Evolutionary conservation across 2,329 filamentous ascomycete genomes (phyloP).

Genomic region (Trichocomaceae sp.): DNA sequence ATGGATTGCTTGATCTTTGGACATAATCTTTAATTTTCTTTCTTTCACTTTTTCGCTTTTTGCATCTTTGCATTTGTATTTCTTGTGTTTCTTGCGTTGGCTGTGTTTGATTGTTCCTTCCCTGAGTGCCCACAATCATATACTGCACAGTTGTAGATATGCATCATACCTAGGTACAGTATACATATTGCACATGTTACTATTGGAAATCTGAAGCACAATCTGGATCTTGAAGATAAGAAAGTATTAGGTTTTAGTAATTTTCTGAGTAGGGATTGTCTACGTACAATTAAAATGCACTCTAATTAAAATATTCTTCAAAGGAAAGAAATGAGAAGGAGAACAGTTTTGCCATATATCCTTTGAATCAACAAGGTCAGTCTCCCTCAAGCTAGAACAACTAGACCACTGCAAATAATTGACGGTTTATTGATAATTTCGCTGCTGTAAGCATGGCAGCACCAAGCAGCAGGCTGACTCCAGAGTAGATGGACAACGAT

Average conservation of each 20-base stretch:
- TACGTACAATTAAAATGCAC: neutral
- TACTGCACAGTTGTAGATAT: neutral
- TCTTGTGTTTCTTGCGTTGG: neutral
- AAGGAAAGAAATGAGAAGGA: neutral
- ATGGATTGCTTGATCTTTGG: constrained; percentile 6
- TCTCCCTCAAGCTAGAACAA: too few relatives aligned
- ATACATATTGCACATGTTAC: neutral
- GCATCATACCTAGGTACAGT: neutral
- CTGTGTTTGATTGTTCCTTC: neutral
- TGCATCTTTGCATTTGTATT: neutral
- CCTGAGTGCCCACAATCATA: neutral
- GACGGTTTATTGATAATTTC: constrained; percentile 16
- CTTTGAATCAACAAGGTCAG: neutral
- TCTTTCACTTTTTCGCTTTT: neutral
- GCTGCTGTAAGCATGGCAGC: constrained; percentile 21
- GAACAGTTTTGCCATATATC: neutral
- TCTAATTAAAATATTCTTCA: neutral
- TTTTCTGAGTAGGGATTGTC: neutral
- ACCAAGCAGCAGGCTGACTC: constrained; percentile 27
- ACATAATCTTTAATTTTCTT: too few relatives aligned
- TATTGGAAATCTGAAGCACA: neutral
- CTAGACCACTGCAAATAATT: constrained; percentile 16
- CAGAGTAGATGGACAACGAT: constrained; percentile 35
- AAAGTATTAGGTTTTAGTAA: neutral
- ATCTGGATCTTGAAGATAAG: neutral